Base-by-base conservation (phyloP, 2,329 filamentous ascomycete species). In the Monilinia laxa region DNA sequence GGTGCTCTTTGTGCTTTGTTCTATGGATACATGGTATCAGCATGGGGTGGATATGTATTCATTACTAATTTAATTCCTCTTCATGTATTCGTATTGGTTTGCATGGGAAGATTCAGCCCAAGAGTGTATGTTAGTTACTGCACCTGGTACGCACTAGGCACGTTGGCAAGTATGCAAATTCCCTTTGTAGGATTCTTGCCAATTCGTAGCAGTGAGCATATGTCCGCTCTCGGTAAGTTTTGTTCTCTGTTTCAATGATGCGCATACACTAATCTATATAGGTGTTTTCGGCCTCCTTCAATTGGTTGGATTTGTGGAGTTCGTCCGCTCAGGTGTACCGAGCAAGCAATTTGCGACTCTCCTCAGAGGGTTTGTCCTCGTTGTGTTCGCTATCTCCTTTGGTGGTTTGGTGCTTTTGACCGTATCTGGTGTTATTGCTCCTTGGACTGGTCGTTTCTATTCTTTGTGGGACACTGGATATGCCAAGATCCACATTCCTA, bases 21-120 rank as follows among this genome's bases (percentile, higher is more conserved):
- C 81, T 99, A 99, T 80, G 95, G 95, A 76, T 99, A 99, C 87
- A 99, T 99, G 95, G 95, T 99, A 71, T 95, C 94, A 59, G 96
- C 96, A 23, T 99, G 95, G 95, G 95, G 95, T 84, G 95, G 95
- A 77, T 99, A 99, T 79, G 95, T 97, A 75, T 99, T 99, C 86
- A 99, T 99, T 77, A 99, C 96, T 69, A 97, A 96, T 78, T 82
- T 99, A 80, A 88, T 99, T 68, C 95, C 95, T 49, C 86, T 99
- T 72, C 95, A 99, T 79, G 89, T 92, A 10, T 93, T 99, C 74
- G 92, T 97, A 57, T 84, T 99, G 72, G 90, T 99, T 76, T 92
- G 90, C 81, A 99, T 99, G 94, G 96, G 96, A 62, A 85, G 95
- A 68, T 99, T 96, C 80, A 98, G 93, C 83, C 90, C 91, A 68